A percentile compares a stretch with the other conserved stretches of the same genome.
These are phyloP conservation scores for Zygotorulaspora mrakii DNA, from an alignment of 1,139 yeast species.

Conservation along the genomic window DNA sequence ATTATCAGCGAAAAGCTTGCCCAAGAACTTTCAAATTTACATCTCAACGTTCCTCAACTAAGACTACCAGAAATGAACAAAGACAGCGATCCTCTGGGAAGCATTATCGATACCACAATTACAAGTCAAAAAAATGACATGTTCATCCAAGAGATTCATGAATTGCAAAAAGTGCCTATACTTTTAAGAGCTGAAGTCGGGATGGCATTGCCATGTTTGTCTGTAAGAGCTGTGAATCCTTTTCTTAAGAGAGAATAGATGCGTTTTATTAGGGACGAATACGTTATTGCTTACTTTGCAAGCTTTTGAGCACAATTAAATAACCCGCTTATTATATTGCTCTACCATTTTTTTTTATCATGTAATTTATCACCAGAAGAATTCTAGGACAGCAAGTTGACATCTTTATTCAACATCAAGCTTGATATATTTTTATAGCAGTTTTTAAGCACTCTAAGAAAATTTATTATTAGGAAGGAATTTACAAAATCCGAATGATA, in stretches of 20 bases:
- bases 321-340: neutral
- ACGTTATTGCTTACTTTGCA: neutral
- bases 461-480: too few relatives aligned
- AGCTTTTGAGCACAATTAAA: neutral
- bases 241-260: slow-evolving; percentile 40
- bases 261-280: neutral
- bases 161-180: slow-evolving; percentile 76
- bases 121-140: slow-evolving; percentile 61
- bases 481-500: too few relatives aligned
- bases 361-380: too few relatives aligned
- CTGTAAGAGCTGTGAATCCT: slow-evolving; percentile 92
- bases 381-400: too few relatives aligned
- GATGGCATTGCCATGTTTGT: slow-evolving; percentile 90
- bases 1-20: slow-evolving; percentile 42
- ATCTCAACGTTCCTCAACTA: slow-evolving; percentile 52
- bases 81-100: slow-evolving; percentile 44
- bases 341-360: too few relatives aligned
- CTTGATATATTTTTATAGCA: too few relatives aligned
- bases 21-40: slow-evolving; percentile 48
- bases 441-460: too few relatives aligned
- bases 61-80: slow-evolving; percentile 40
- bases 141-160: slow-evolving; percentile 73
- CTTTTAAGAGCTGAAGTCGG: slow-evolving; percentile 88
- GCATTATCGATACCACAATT: slow-evolving; percentile 53
- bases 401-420: too few relatives aligned